phyloP scores from a whole-genome alignment of 2,329 filamentous ascomycete species.

The Dactylellina haptotyla region DNA sequence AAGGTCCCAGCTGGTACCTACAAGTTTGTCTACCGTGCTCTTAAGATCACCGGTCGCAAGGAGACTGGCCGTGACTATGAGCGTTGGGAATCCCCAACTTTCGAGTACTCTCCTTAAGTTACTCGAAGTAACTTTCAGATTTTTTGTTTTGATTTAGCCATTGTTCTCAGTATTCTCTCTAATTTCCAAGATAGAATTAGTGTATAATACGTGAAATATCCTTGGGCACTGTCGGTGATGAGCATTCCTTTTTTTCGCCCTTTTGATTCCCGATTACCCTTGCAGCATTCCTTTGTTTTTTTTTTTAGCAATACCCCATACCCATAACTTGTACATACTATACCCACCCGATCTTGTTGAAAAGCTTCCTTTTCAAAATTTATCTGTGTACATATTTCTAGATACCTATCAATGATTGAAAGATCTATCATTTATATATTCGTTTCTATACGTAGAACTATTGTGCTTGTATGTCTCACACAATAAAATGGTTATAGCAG shows the following conservation, averaged over 20 bases:
- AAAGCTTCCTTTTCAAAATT: slow-evolving; percentile 26
- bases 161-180: background rate
- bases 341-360: slow-evolving; percentile 36
- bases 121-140: background rate
- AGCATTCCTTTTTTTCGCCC: no score
- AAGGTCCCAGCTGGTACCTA: slow-evolving; percentile 45
- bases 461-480: no score
- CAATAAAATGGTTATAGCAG: no score
- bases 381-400: slow-evolving; percentile 41
- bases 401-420: slow-evolving; percentile 2
- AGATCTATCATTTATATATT: slow-evolving; percentile 3
- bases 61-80: slow-evolving; percentile 47
- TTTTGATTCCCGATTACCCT: slow-evolving; percentile 22
- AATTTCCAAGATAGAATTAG: slow-evolving; percentile 25
- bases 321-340: slow-evolving; percentile 42
- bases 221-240: slow-evolving; percentile 5
- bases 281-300: slow-evolving; percentile 24
- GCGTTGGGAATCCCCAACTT: slow-evolving; percentile 46
- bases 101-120: slow-evolving; percentile 29
- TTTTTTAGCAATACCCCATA: slow-evolving; percentile 19
- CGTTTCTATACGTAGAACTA: no score
- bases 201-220: slow-evolving; percentile 34
- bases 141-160: background rate
- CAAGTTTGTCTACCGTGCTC: slow-evolving; percentile 51
- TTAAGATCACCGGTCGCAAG: slow-evolving; percentile 48